Evolutionary conservation across 495 filamentous ascomycete species (phyloP), one percentile per base, ranked within the genome.

Genomic region (Parmelia sp.): DNA sequence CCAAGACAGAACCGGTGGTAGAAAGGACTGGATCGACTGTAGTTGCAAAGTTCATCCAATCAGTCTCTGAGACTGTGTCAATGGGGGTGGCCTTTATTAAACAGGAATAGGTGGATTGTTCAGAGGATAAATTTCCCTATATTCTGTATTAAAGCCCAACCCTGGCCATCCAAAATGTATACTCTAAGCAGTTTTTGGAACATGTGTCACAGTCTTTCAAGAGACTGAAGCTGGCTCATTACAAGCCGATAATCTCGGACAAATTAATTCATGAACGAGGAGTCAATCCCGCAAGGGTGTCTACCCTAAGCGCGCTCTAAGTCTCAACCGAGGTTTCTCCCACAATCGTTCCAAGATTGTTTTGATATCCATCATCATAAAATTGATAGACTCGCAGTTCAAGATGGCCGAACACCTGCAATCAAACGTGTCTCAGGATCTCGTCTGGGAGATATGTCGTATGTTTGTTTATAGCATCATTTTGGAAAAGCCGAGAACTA

Each of bases 361-460:
- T 4, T 51, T 51, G 47, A 51, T 27, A 55, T 33, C 17, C 5
- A 29, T 15, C 5, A 29, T 15, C 19, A 25, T 9, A 33, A 1
- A 19, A 53, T 9, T 53, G 2, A 6, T 10, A 14, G 25, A 31
- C 25, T 27, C 14, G 33, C 27, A 21, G 15, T 33, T 33, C 27
- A 63, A 33, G 53, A 74, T 71, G 70, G 73, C 72, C 59, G 61
- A 72, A 67, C 66, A 74, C 65, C 60, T 65, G 40, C 82, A 79
- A 73, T 70, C 78, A 70, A 80, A 89, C 80, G 81, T 95, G 73
- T 94, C 90, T 73, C 79, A 86, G 71, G 92, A 97, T 75, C 84
- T 96, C 68, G 80, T 96, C 82, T 97, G 91, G 91, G 87, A 91
- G 82, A 78, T 92, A 76, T 83, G 84, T 81, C 90, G 92, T 96